Conservation (phyloP, 352 stramenopile species). For the Pelagophyceae sp. region DNA sequence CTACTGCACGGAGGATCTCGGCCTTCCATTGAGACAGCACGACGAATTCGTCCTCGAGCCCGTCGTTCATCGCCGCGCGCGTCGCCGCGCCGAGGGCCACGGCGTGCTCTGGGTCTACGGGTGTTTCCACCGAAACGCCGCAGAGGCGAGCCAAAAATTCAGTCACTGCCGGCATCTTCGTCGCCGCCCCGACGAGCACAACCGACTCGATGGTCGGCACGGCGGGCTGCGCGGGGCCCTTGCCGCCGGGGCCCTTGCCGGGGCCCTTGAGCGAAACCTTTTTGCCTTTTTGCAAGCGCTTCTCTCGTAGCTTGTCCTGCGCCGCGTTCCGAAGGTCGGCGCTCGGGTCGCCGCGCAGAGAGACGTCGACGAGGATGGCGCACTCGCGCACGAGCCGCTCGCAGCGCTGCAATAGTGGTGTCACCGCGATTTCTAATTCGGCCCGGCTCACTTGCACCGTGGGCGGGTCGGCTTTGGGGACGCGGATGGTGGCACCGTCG, state of each 20-base stretch:
- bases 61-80: slow-evolving; percentile 3
- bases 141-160: neutral
- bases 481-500: neutral
- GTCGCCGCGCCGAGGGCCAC: slow-evolving; percentile 12
- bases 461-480: neutral
- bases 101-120: slow-evolving; percentile 1
- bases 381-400: slow-evolving; percentile 12
- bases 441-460: slow-evolving; percentile 16
- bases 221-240: neutral
- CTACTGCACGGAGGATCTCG: neutral
- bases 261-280: neutral
- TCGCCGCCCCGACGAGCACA: slow-evolving; percentile 12
- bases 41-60: neutral
- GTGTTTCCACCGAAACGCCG: neutral
- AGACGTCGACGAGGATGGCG: slow-evolving; percentile 5
- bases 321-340: neutral
- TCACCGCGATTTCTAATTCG: neutral
- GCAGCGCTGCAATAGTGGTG: neutral
- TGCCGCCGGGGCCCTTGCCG: neutral
- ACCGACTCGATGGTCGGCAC: neutral
- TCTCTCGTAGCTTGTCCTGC: neutral
- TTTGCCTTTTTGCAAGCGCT: neutral
- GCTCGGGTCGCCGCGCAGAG: slow-evolving; percentile 8
- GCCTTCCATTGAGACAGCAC: neutral
- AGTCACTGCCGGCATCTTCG: neutral